phyloP scores from a whole-genome alignment of 305 asterid genomes.

The Solanum hybrid region DNA sequence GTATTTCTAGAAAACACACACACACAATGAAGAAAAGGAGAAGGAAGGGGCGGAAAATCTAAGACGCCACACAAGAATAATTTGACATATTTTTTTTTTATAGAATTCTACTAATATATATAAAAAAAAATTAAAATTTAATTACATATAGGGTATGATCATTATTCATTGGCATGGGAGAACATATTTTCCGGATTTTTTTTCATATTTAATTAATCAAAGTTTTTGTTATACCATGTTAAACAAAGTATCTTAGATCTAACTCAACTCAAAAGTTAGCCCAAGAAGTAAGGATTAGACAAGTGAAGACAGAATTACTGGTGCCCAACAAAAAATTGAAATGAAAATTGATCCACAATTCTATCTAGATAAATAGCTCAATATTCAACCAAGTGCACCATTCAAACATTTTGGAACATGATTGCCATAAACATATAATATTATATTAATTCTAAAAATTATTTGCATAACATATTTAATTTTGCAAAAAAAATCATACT shows the following conservation, averaged over 20 bases:
- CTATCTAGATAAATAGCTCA: neutral
- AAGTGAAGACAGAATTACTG: neutral
- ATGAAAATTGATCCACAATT: neutral
- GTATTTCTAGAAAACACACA: neutral
- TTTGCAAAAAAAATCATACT: neutral
- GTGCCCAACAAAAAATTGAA: neutral
- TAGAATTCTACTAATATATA: neutral
- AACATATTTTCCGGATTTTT: neutral
- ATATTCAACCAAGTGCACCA: neutral
- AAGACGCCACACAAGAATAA: neutral
- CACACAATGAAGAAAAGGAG: neutral
- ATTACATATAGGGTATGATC: neutral
- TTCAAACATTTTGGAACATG: neutral
- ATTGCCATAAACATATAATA: neutral
- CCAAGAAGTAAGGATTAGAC: accelerated
- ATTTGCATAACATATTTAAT: neutral
- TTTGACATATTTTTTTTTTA: neutral
- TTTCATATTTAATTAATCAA: too few species aligned
- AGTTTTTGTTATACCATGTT: neutral
- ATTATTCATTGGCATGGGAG: neutral
- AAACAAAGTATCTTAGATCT: neutral
- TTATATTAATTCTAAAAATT: neutral
- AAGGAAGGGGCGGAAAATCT: neutral
- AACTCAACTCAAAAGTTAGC: neutral
- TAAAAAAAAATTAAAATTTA: neutral